Evolutionary conservation across 2,329 filamentous ascomycete species (phyloP).

Genomic region (Ophiostoma montium): DNA sequence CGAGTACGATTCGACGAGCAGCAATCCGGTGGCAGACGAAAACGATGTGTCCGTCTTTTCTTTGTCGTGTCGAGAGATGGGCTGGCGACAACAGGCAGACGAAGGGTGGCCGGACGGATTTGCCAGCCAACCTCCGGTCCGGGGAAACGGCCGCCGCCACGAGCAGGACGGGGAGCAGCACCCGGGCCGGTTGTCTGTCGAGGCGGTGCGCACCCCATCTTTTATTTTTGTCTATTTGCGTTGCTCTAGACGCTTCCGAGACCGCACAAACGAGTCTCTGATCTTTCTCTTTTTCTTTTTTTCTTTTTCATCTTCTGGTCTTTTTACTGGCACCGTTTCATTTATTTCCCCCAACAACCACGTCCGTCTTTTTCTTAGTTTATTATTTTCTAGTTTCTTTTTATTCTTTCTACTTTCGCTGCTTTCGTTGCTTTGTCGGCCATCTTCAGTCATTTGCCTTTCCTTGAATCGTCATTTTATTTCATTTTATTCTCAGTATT

Average conservation of each 20-base stretch:
- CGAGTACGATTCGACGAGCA: neutral
- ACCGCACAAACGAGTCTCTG: neutral
- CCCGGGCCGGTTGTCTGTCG: no score
- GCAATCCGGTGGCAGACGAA: no score
- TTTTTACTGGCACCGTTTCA: neutral
- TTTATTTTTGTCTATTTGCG: neutral
- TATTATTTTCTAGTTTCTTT: neutral
- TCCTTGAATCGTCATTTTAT: neutral
- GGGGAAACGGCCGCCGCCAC: no score
- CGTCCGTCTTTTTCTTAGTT: neutral
- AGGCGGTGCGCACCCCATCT: neutral
- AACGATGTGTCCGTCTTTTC: neutral
- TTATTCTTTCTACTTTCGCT: neutral
- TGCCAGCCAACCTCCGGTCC: no score
- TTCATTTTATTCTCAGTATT: no score
- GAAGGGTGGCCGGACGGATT: no score
- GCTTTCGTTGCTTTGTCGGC: neutral
- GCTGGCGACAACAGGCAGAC: neutral
- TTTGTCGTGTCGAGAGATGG: neutral
- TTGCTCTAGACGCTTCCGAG: neutral
- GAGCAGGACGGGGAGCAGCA: no score
- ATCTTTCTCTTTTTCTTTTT: neutral
- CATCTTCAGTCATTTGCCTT: neutral
- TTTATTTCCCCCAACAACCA: neutral
- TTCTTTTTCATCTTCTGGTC: neutral